Conservation (phyloP, 2,329 filamentous ascomycete species). For the Claviceps sp. region DNA sequence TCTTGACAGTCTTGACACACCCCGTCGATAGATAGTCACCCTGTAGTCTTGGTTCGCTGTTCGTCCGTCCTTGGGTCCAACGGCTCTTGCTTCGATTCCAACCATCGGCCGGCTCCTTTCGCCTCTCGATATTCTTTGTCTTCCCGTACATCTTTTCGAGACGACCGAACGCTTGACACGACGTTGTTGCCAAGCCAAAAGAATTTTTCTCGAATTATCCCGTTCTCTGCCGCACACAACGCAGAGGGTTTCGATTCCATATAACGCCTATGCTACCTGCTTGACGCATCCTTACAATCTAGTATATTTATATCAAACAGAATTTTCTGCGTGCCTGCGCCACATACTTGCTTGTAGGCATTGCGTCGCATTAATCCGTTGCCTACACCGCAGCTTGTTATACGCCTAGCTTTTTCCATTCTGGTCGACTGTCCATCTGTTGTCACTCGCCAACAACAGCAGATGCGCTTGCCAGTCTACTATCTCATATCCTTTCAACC, state of each 20-base stretch:
- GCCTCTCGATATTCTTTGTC: conserved; percentile 1
- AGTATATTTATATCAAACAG: neutral
- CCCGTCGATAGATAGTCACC: neutral
- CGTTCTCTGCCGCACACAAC: neutral
- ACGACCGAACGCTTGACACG: no score
- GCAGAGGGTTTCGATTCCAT: neutral
- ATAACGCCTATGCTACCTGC: neutral
- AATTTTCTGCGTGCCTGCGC: neutral
- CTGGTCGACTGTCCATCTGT: neutral
- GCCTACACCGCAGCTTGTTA: neutral
- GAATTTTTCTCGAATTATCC: neutral
- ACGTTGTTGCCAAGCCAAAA: no score
- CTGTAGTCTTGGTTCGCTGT: neutral
- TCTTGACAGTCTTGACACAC: neutral
- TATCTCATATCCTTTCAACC: neutral
- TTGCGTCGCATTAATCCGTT: neutral
- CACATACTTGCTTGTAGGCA: neutral
- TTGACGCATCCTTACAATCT: neutral
- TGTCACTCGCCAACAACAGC: neutral
- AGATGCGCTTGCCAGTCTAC: neutral
- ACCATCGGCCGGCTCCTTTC: conserved; percentile 5
- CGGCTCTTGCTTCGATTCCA: conserved; percentile 4
- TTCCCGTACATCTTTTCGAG: neutral
- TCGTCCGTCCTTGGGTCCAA: neutral
- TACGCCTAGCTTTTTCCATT: neutral